Evolutionary conservation across 768 basidiomycete genomes (phyloP), one percentile per base, ranked within the genome.

Genomic region (Collybiopsis luxurians): DNA sequence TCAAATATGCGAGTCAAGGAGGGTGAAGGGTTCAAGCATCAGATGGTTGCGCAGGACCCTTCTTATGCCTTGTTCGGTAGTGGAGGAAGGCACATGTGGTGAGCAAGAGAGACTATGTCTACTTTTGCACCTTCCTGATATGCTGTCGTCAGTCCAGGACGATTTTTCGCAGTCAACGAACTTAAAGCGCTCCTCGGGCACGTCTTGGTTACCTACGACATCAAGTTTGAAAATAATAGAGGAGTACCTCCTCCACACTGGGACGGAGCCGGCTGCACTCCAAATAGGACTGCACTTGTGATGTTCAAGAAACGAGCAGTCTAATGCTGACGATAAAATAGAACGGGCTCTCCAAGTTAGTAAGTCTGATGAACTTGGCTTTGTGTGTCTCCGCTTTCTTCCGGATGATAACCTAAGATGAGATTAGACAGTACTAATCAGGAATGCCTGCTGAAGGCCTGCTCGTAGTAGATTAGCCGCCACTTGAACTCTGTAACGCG

Each of bases 81-180:
- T 40, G 63, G 63, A n/a, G 53, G 54, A 39, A 31, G 36, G 31
- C 63, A 64, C 54, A 61, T 61, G 19, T 63, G 59, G 62, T 60
- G 45, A 40, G 59, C 10, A 21, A n/a, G n/a, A n/a, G n/a, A n/a
- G n/a, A n/a, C 10, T n/a, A n/a, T n/a, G n/a, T n/a, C 23, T 19
- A 19, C n/a, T 13, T 7, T 27, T 31, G 1, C 24, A 31, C 27
- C 13, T 28, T 12, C 28, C n/a, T n/a, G n/a, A n/a, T n/a, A n/a
- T n/a, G n/a, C n/a, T n/a, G n/a, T n/a, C n/a, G n/a, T n/a, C n/a
- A 40, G 52, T 28, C 59, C 52, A 11, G 61, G 55, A 46, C 53
- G 30, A 38, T 65, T 21, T 58, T 63, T 65, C 19, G 38, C 59
- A 21, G 34, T 55, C 23, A 38, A 23, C 6, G 42, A 43, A n/a